Conservation (phyloP, 306 rosid species). For the Crotalaria pallida region DNA sequence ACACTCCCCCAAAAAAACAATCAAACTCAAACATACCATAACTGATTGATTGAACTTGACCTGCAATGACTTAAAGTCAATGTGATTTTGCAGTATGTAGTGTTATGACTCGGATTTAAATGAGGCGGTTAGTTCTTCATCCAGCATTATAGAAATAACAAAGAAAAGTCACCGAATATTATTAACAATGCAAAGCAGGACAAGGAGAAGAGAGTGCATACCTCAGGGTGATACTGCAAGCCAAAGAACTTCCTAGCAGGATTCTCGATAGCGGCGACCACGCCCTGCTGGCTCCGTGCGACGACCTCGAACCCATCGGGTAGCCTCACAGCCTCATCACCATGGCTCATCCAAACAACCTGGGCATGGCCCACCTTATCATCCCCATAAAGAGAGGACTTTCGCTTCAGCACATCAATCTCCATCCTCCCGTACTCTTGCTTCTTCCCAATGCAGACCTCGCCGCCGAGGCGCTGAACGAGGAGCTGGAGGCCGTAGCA, state of each 20-base stretch:
- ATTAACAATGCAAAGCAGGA: neutral
- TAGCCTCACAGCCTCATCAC: conserved; percentile 65
- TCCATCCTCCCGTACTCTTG: conserved; percentile 98
- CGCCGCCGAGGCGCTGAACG: conserved; percentile 82
- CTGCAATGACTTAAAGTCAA: too few species aligned
- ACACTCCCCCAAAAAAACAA: too few species aligned
- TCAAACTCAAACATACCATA: neutral
- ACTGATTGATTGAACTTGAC: too few species aligned
- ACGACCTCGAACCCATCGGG: conserved; percentile 72
- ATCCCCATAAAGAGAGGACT: conserved; percentile 39
- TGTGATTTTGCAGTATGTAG: too few species aligned
- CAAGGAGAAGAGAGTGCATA: neutral
- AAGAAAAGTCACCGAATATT: neutral
- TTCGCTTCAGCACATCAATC: conserved; percentile 43
- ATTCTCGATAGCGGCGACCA: conserved; percentile 67
- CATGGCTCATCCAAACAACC: conserved; percentile 96
- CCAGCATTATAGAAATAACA: too few species aligned
- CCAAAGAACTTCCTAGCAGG: conserved; percentile 58
- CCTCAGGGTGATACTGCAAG: conserved; percentile 98
- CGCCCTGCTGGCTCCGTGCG: conserved; percentile 79
- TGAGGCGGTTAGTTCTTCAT: too few species aligned
- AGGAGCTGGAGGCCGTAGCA: conserved; percentile 91
- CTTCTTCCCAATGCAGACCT: conserved; percentile 55
- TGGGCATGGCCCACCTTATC: conserved; percentile 44
- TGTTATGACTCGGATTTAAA: too few species aligned